Evolutionary conservation across 371 early-diverging fungal genomes (phyloP).

Genomic region (Actinomucor elegans): DNA sequence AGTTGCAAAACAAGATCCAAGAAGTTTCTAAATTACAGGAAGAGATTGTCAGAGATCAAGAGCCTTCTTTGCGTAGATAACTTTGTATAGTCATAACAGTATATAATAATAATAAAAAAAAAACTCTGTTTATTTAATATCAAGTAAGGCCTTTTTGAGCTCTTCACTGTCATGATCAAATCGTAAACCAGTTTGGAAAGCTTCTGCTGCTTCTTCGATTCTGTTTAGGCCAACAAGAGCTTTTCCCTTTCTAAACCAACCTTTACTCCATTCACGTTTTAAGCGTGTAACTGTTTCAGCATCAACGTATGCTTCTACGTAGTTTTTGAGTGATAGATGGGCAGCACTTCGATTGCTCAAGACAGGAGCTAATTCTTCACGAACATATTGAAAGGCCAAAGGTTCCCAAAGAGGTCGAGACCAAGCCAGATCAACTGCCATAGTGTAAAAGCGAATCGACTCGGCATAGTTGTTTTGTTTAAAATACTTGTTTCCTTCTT

Average conservation of each 20-base stretch:
- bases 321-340: constrained; percentile 63
- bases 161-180: constrained; percentile 73
- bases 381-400: constrained; percentile 55
- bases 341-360: constrained; percentile 76
- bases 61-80: constrained; percentile 16
- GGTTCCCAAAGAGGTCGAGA: constrained; percentile 82
- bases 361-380: constrained; percentile 72
- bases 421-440: constrained; percentile 70
- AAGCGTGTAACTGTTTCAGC: constrained; percentile 74
- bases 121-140: constrained; percentile 5
- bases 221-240: constrained; percentile 69
- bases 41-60: constrained; percentile 30
- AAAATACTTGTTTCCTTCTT: constrained; percentile 74
- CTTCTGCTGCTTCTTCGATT: constrained; percentile 65
- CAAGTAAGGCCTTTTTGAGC: constrained; percentile 41
- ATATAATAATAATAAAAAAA: not conserved
- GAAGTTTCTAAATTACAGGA: constrained; percentile 51
- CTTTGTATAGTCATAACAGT: not conserved
- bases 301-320: constrained; percentile 74
- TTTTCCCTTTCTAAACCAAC: constrained; percentile 78
- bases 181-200: constrained; percentile 65
- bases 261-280: constrained; percentile 78
- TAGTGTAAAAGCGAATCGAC: constrained; percentile 71
- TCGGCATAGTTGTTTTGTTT: constrained; percentile 65
- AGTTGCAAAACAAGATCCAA: constrained; percentile 52